A percentile compares a stretch with the other conserved stretches of the same genome.
These are phyloP conservation scores for Aspergillus nanangensis DNA, from an alignment of 495 filamentous ascomycete genomes.

Conservation along the genomic window DNA sequence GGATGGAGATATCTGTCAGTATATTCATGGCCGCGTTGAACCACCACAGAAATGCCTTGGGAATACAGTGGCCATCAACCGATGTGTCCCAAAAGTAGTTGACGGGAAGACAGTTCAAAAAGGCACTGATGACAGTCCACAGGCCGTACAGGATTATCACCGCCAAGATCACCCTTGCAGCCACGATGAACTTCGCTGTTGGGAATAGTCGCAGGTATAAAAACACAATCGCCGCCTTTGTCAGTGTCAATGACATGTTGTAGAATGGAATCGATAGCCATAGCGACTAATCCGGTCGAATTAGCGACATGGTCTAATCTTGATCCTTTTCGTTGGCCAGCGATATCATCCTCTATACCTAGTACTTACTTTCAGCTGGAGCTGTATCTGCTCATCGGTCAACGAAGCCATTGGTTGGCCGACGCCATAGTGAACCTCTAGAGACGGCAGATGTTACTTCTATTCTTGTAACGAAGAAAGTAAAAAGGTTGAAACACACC, in stretches of 20 bases:
- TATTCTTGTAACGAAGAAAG: neutral
- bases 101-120: conserved; percentile 1
- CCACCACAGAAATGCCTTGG: neutral
- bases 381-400: neutral
- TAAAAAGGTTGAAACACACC: neutral
- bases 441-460: no score
- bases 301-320: neutral
- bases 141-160: neutral
- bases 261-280: conserved; percentile 3
- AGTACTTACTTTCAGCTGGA: neutral
- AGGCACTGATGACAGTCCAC: conserved; percentile 1
- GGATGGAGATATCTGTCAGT: neutral
- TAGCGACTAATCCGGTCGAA: neutral
- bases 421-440: conserved; percentile 4
- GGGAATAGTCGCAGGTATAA: neutral
- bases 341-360: no score
- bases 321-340: neutral
- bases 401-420: neutral
- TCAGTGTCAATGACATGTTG: conserved; percentile 2
- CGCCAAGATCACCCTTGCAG: neutral
- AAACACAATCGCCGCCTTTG: neutral
- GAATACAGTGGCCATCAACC: neutral
- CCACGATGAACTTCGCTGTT: neutral
- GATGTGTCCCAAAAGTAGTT: neutral
- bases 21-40: conserved; percentile 1